A percentile compares a stretch with the other conserved stretches of the same genome.
Evolutionary conservation across 2,329 filamentous ascomycete species (phyloP).

Genomic region (Reticulascus tulasneorum): DNA sequence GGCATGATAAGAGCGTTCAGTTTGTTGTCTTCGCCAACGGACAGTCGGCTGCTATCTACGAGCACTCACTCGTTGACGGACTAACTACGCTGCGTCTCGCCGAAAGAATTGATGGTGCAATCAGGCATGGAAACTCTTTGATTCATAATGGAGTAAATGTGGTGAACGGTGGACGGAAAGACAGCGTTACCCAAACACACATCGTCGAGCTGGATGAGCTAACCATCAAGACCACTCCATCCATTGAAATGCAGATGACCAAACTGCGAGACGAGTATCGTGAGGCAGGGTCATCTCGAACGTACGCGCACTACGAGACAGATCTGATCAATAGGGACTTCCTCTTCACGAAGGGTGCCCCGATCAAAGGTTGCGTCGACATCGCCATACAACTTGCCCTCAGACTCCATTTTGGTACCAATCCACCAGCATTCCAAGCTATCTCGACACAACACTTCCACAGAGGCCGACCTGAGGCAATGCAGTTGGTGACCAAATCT

Average conservation of each 20-base stretch:
- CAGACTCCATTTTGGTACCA: conserved; percentile 17
- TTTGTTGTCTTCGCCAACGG: conserved; percentile 20
- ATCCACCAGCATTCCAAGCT: conserved; percentile 16
- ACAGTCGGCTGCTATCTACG: conserved; percentile 14
- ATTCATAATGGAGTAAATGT: neutral
- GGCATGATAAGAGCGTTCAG: conserved; percentile 21
- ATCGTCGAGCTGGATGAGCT: neutral
- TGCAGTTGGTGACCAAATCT: conserved; percentile 13
- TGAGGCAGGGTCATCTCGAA: conserved; percentile 2
- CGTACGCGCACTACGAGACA: conserved; percentile 9
- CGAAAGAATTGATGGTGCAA: conserved; percentile 11
- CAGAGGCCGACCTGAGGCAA: conserved; percentile 16
- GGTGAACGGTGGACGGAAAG: neutral
- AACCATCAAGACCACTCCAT: neutral
- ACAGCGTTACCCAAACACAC: neutral
- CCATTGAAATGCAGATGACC: conserved; percentile 13
- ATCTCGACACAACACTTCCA: conserved; percentile 18
- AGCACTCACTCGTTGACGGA: conserved; percentile 20
- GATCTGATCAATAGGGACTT: conserved; percentile 8
- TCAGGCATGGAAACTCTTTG: conserved; percentile 1
- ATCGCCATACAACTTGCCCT: conserved; percentile 16
- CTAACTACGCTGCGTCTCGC: conserved; percentile 8
- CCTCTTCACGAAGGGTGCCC: conserved; percentile 2
- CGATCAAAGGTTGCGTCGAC: conserved; percentile 15
- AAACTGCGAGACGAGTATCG: conserved; percentile 9